These are phyloP conservation scores for Lentinula raphanica DNA, from an alignment of 768 basidiomycete genomes.

Conservation along the genomic window DNA sequence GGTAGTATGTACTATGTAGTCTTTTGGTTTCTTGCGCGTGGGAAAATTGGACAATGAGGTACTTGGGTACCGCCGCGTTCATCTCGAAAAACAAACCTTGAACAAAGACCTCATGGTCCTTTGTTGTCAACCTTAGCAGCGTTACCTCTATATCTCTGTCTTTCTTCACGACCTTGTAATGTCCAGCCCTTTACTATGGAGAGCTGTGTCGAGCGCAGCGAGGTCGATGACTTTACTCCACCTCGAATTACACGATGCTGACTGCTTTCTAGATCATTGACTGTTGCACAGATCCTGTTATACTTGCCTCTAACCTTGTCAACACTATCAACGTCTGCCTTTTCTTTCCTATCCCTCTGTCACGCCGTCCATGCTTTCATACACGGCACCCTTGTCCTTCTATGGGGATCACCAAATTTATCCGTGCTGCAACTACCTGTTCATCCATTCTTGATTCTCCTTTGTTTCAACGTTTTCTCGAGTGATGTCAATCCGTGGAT, in stretches of 20 bases:
- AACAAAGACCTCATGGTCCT: background rate
- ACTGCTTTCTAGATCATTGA: slow-evolving; percentile 52
- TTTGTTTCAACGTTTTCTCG: slow-evolving; percentile 83
- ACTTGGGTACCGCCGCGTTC: too few species aligned
- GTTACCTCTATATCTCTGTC: background rate
- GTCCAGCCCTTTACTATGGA: slow-evolving; percentile 6
- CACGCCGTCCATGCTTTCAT: slow-evolving; percentile 72
- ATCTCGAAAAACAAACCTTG: background rate
- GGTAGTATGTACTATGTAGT: too few species aligned
- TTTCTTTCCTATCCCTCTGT: slow-evolving; percentile 75
- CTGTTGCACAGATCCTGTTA: slow-evolving; percentile 74
- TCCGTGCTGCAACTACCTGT: slow-evolving; percentile 80
- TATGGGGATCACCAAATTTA: slow-evolving; percentile 67
- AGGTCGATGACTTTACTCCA: background rate
- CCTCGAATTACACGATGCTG: background rate
- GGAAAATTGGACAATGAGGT: too few species aligned
- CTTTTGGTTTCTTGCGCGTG: too few species aligned
- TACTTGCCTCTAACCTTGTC: slow-evolving; percentile 82
- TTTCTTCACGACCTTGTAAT: background rate
- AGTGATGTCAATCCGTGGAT: slow-evolving; percentile 56
- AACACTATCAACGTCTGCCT: slow-evolving; percentile 74
- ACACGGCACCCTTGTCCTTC: slow-evolving; percentile 71
- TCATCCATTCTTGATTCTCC: slow-evolving; percentile 80
- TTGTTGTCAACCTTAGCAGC: background rate
- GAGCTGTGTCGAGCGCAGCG: slow-evolving; percentile 5